These are phyloP conservation scores for Claviceps pazoutovae DNA, from an alignment of 2,329 filamentous ascomycete species.

Conservation along the genomic window DNA sequence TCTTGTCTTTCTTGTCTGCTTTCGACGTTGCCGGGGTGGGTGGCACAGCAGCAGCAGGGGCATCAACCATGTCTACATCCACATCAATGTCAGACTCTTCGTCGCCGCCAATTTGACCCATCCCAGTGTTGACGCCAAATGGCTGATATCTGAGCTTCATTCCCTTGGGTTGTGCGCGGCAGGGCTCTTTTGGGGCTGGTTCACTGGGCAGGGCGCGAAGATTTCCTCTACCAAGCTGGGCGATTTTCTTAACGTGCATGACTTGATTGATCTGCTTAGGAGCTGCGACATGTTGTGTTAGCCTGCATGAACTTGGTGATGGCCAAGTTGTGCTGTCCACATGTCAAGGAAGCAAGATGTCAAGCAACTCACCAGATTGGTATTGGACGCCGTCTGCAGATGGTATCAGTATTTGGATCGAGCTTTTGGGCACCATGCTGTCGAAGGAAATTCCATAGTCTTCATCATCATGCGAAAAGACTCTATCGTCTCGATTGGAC, in stretches of 20 bases:
- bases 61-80: constrained; percentile 30
- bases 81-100: constrained; percentile 27
- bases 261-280: constrained; percentile 38
- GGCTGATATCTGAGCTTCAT: constrained; percentile 55
- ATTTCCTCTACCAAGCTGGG: constrained; percentile 33
- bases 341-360: too few relatives aligned
- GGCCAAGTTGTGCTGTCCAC: too few relatives aligned
- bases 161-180: constrained; percentile 52
- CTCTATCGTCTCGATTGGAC: constrained; percentile 33
- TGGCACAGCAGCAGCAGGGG: constrained; percentile 15
- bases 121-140: constrained; percentile 36
- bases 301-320: not conserved
- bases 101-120: constrained; percentile 26
- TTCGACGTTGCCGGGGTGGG: constrained; percentile 6
- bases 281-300: constrained; percentile 11
- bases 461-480: constrained; percentile 49
- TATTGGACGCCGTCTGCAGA: constrained; percentile 40
- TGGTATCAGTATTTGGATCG: constrained; percentile 48
- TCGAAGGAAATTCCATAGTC: constrained; percentile 48
- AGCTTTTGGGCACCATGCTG: constrained; percentile 31
- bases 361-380: constrained; percentile 30
- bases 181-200: constrained; percentile 33
- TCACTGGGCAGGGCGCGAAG: constrained; percentile 16
- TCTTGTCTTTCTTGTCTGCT: constrained; percentile 16
- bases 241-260: constrained; percentile 51